Percentiles rank a stretch among this genome's conserved stretches.
These are phyloP conservation scores for Syzygium aromaticum DNA, from an alignment of 345 rosid species.

Conservation along the genomic window DNA sequence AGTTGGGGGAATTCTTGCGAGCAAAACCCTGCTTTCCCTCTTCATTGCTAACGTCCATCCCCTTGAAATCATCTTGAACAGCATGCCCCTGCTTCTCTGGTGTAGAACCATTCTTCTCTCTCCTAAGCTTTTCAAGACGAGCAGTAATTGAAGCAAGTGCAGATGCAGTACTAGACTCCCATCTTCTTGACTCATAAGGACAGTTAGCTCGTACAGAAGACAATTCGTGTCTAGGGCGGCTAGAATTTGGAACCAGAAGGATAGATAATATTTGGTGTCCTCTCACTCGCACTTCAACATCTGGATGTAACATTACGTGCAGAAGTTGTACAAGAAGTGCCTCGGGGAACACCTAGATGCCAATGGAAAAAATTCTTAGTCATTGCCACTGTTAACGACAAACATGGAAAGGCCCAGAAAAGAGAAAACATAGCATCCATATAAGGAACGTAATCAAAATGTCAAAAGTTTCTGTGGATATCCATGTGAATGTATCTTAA, in stretches of 20 bases:
- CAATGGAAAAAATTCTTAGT: background rate
- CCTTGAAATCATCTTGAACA: constrained; percentile 38
- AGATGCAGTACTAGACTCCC: constrained; percentile 59
- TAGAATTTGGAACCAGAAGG: constrained; percentile 64
- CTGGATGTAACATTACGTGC: constrained; percentile 83
- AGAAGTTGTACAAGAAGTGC: constrained; percentile 71
- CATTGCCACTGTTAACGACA: background rate
- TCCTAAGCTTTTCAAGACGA: constrained; percentile 79
- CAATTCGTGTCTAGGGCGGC: constrained; percentile 35
- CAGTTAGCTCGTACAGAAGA: constrained; percentile 49
- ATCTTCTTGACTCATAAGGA: constrained; percentile 50
- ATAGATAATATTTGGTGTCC: constrained; percentile 80
- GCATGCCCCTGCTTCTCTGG: constrained; percentile 32
- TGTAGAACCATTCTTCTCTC: constrained; percentile 55
- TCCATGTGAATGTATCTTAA: background rate
- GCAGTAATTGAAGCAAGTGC: constrained; percentile 66
- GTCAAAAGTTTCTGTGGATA: background rate
- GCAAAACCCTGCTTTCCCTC: constrained; percentile 38
- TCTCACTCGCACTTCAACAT: constrained; percentile 74
- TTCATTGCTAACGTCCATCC: constrained; percentile 25
- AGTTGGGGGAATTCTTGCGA: constrained; percentile 48
- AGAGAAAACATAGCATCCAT: background rate
- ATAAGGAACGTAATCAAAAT: background rate
- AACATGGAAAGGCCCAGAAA: background rate
- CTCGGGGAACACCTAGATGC: constrained; percentile 69